These are phyloP conservation scores for Mycena kentingensis DNA, from an alignment of 768 basidiomycete species.

Conservation along the genomic window DNA sequence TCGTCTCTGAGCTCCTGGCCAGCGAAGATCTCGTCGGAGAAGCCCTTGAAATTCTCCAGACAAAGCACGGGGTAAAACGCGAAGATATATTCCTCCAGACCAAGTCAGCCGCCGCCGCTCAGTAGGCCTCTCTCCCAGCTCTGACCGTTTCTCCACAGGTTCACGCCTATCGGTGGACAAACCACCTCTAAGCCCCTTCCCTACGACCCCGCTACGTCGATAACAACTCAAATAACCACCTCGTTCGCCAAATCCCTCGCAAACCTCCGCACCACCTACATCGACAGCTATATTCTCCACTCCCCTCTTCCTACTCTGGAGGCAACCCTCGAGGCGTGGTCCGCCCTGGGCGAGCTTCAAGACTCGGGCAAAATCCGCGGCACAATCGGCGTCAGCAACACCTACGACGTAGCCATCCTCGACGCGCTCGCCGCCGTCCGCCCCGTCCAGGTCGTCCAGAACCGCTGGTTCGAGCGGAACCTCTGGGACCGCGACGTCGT, in stretches of 20 bases:
- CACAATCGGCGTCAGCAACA: constrained; percentile 80
- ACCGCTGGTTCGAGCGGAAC: constrained; percentile 84
- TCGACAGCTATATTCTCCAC: constrained; percentile 82
- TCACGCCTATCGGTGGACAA: constrained; percentile 74
- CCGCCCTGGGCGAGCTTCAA: constrained; percentile 58
- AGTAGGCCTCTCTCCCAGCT: not conserved
- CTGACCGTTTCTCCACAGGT: constrained; percentile 44
- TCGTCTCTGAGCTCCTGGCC: constrained; percentile 10
- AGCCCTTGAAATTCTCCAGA: constrained; percentile 59
- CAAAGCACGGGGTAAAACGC: constrained; percentile 61
- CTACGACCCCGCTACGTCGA: constrained; percentile 57
- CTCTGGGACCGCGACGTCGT: constrained; percentile 70
- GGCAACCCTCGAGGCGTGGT: constrained; percentile 72
- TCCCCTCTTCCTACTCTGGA: constrained; percentile 63
- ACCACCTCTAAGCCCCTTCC: constrained; percentile 71
- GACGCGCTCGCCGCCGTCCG: constrained; percentile 52
- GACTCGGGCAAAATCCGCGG: constrained; percentile 62
- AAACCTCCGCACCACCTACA: constrained; percentile 70
- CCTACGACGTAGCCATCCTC: constrained; percentile 64
- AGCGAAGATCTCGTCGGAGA: constrained; percentile 83
- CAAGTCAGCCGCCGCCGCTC: constrained; percentile 49
- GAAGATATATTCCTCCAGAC: constrained; percentile 79
- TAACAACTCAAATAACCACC: constrained; percentile 59
- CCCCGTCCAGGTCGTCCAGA: constrained; percentile 76
- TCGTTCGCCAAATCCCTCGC: constrained; percentile 66